phyloP scores from a whole-genome alignment of 192 early-diverging fungal species.

The Cetraspora pellucida region DNA sequence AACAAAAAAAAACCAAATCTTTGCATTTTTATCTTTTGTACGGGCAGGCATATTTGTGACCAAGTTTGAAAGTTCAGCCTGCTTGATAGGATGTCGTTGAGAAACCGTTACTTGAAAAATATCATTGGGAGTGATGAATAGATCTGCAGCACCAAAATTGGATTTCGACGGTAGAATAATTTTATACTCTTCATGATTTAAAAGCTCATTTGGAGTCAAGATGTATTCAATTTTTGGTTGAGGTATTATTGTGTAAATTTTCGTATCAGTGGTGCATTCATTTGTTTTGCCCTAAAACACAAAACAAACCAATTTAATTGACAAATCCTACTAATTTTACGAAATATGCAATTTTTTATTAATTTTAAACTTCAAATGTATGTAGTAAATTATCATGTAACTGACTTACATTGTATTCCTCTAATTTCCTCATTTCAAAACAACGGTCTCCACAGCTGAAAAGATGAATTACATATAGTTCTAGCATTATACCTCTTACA shows the following conservation, averaged over 20 bases:
- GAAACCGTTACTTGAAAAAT: slow-evolving; percentile 13
- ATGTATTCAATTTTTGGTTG: background rate
- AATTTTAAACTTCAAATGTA: no score
- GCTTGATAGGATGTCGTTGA: background rate
- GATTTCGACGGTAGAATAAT: background rate
- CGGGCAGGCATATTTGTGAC: slow-evolving; percentile 9
- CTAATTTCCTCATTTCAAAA: background rate
- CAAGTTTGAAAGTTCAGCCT: background rate
- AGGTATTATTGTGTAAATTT: background rate
- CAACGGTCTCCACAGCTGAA: background rate
- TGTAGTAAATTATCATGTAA: background rate
- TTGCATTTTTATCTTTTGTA: background rate
- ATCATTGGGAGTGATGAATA: background rate
- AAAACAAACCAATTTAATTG: no score
- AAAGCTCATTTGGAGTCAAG: background rate
- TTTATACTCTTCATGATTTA: background rate
- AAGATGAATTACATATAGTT: background rate
- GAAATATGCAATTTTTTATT: no score
- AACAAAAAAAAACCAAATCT: background rate
- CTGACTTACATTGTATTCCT: background rate
- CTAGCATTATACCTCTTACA: slow-evolving; percentile 1
- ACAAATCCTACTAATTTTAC: no score
- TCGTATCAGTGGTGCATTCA: background rate
- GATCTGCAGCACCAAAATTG: slow-evolving; percentile 11
- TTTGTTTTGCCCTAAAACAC: background rate